phyloP scores from a whole-genome alignment of 768 basidiomycete genomes.

The Clavulina sp. region DNA sequence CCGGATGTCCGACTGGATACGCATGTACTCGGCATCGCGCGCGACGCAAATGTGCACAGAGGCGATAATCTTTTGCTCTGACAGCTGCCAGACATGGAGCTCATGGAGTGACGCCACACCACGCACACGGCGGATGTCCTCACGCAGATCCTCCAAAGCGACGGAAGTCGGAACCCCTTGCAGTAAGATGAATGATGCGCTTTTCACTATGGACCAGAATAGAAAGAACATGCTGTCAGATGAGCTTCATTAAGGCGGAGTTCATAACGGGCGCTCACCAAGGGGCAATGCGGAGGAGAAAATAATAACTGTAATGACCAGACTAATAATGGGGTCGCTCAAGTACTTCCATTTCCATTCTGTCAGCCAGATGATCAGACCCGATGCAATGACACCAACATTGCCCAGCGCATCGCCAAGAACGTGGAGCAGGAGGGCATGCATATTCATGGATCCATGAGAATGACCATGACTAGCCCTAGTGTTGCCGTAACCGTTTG shows the following conservation, averaged over 20 bases:
- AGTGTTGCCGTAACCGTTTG: neutral
- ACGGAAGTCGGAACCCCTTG: constrained; percentile 87
- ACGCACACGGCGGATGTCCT: constrained; percentile 61
- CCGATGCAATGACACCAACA: constrained; percentile 91
- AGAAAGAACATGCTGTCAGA: neutral
- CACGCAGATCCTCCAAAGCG: constrained; percentile 73
- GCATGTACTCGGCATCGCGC: constrained; percentile 78
- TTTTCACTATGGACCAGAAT: too few relatives aligned
- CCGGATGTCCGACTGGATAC: constrained; percentile 66
- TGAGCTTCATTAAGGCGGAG: neutral
- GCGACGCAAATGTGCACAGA: constrained; percentile 87
- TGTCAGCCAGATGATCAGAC: constrained; percentile 84
- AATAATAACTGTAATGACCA: constrained; percentile 91
- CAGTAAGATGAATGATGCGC: constrained; percentile 79
- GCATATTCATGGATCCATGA: constrained; percentile 82
- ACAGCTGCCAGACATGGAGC: constrained; percentile 94
- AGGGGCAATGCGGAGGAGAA: constrained; percentile 90
- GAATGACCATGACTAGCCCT: constrained; percentile 21
- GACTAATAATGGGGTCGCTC: constrained; percentile 82
- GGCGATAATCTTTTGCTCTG: constrained; percentile 85
- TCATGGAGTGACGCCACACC: constrained; percentile 86
- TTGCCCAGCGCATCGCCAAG: constrained; percentile 95
- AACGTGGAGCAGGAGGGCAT: constrained; percentile 85
- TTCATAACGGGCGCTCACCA: constrained; percentile 13
- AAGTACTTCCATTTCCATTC: constrained; percentile 75